Evolutionary conservation across 352 stramenopile species (phyloP).

Genomic region (Hyaloperonospora brassicae): DNA sequence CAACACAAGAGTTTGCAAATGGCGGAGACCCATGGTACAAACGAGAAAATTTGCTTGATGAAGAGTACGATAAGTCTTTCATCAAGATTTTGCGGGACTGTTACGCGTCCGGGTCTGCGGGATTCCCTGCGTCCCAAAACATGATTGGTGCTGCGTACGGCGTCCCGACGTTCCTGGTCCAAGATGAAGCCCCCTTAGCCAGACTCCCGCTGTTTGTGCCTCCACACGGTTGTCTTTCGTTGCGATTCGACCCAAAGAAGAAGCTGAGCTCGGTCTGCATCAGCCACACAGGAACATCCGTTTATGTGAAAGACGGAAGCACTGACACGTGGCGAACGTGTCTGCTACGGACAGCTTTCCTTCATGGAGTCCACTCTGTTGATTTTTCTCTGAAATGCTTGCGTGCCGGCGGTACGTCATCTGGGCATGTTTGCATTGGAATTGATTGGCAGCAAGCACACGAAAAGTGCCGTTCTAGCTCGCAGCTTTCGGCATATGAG

Average conservation of each 20-base stretch:
- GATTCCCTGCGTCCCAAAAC: conserved; percentile 83
- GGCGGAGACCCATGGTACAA: conserved; percentile 86
- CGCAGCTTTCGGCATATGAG: conserved; percentile 16
- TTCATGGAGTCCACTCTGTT: conserved; percentile 62
- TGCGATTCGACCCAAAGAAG: conserved; percentile 61
- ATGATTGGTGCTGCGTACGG: conserved; percentile 77
- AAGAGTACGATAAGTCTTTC: conserved; percentile 81
- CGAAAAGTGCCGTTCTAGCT: conserved; percentile 1
- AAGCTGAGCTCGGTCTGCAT: conserved; percentile 55
- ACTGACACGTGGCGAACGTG: conserved; percentile 56
- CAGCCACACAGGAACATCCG: conserved; percentile 67
- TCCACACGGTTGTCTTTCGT: conserved; percentile 38
- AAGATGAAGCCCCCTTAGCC: conserved; percentile 62
- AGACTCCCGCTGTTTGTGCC: conserved; percentile 56
- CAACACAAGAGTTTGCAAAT: conserved; percentile 82
- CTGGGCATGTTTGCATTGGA: conserved; percentile 70
- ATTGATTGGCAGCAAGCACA: conserved; percentile 44
- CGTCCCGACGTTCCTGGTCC: conserved; percentile 77
- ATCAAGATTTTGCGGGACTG: conserved; percentile 84
- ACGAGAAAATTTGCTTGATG: conserved; percentile 79
- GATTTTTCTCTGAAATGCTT: conserved; percentile 77
- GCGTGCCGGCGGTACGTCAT: conserved; percentile 47
- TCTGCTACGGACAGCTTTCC: conserved; percentile 49
- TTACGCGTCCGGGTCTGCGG: conserved; percentile 74
- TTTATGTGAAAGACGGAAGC: conserved; percentile 38